Evolutionary conservation across 345 rosid species (phyloP).

Genomic region (Toxicodendron radicans): DNA sequence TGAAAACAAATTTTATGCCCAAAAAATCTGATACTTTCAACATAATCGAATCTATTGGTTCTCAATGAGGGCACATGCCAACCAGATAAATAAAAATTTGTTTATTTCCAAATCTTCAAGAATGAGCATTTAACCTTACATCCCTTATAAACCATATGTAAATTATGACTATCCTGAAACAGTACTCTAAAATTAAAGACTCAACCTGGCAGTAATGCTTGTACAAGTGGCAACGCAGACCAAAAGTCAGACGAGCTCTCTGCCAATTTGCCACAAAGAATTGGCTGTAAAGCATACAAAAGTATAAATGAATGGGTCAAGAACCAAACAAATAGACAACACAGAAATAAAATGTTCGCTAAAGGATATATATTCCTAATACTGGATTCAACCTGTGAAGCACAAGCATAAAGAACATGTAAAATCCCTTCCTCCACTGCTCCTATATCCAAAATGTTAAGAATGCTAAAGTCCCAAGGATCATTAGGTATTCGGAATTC

Average conservation of each 20-base stretch:
- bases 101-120: not conserved
- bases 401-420: conserved; percentile 84
- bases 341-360: conserved; percentile 13
- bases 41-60: not conserved
- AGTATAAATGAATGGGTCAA: conserved; percentile 22
- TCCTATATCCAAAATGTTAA: conserved; percentile 59
- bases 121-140: not conserved
- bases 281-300: conserved; percentile 46
- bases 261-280: conserved; percentile 62
- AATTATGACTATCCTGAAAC: conserved; percentile 13
- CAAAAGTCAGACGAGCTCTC: conserved; percentile 59
- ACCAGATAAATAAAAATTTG: not conserved
- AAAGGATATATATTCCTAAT: conserved; percentile 19
- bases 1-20: not conserved
- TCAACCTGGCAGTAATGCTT: conserved; percentile 78
- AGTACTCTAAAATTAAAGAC: conserved; percentile 11
- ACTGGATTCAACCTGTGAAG: conserved; percentile 71
- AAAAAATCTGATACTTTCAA: not conserved
- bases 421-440: conserved; percentile 86
- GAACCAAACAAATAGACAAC: conserved; percentile 21
- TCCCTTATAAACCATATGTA: not conserved
- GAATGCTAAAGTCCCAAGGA: conserved; percentile 50
- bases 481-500: conserved; percentile 54
- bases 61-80: not conserved
- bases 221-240: conserved; percentile 77